Evolutionary conservation across 768 basidiomycete genomes (phyloP), one percentile per base, ranked within the genome.

Genomic region (Boletellus sp.): DNA sequence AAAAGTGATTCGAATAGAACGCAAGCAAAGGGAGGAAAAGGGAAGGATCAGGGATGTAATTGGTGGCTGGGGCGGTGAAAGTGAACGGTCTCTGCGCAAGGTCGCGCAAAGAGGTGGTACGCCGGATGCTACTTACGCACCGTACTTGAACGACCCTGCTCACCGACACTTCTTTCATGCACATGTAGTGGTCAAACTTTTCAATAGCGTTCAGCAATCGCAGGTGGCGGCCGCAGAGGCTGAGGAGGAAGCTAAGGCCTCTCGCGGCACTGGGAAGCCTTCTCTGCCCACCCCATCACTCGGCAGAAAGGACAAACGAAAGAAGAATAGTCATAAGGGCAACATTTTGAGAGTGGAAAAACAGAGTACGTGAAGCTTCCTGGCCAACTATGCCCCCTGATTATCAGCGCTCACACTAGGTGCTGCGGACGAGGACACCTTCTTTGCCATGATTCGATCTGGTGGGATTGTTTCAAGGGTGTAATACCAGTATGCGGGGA

Each of bases 11-110:
- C 83, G 80, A 45, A 71, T 79, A 22, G 89, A 88, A 60, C 81
- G 75, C 66, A 87, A 83, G 63, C 86, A 84, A 53, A 85, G 77
- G 55, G 86, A 88, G 55, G 87, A 88, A 55, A 81, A 74, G 54
- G 80, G 80, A 12, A 72, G 81, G 49, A 76, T 87, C 55, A 78
- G 71, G 35, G 84, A 87, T 64, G 80, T 83, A 15, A 90, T 88
- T 63, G 90, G 84, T 50, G 92, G 91, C 36, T 96, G 93, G 94
- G 94, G 88, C 26, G 86, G 79, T 12, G 87, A 89, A 67, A 81
- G 79, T 68, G 91, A 85, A 72, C 79, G 80, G 67, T 85, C 78
- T 51, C 73, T 83, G 61, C 81, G 78, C 66, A 97, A 87, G 75
- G 90, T 79, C 67, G 95, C 85, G 55, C 96, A 85, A 71, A 74